Base-by-base conservation (phyloP, 2,329 filamentous ascomycete genomes). In the Lecanicillium sp. region DNA sequence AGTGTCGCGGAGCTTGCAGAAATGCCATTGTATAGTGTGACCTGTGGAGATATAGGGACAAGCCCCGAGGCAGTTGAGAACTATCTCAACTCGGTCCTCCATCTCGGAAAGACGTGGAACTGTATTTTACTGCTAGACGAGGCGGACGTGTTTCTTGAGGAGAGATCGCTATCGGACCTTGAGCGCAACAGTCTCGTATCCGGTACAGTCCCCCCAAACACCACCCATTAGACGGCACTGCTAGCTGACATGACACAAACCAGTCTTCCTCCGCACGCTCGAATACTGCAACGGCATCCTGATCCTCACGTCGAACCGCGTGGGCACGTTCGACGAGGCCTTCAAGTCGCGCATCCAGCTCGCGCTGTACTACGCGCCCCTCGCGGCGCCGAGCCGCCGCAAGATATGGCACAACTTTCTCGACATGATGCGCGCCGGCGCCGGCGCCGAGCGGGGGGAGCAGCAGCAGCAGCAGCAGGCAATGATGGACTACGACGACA, bases 301-400 rank as follows among this genome's bases (percentile, higher is more conserved):
- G 1, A 61, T 68, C 29, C 54, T 67, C 2, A 67, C 64, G 0
- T 61, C 60, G 11, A 68, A 67, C 41, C 60, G 65, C 2, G 61
- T 67, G 1, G 60, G 54, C 3, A 59, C 57, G 2, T 63, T 68
- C 11, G 65, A 68, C 47, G 62, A 63, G 42, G 63, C 62, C 9
- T 65, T 67, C 55, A 62, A 63, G 44, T 67, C 63, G 2, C 59
- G 64, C 5, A 66, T 66, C 40, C 59, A 66, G 30, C 51, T 67
- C 10, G 54, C 60, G 4, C 53, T 67, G 3, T 60, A 62, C 38
- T 67, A 67, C 49, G 55, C 58, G 0, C 55, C 59, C 11, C 52
- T 66, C 12, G 51, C 37, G 0, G 44, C 54, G 5, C 40, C 48
- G 1, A 55, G 58, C 17, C 55, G 60, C 6, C 41, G 19, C 2